Base-by-base conservation (phyloP, 306 rosid genomes). In the Canavalia gladiata region DNA sequence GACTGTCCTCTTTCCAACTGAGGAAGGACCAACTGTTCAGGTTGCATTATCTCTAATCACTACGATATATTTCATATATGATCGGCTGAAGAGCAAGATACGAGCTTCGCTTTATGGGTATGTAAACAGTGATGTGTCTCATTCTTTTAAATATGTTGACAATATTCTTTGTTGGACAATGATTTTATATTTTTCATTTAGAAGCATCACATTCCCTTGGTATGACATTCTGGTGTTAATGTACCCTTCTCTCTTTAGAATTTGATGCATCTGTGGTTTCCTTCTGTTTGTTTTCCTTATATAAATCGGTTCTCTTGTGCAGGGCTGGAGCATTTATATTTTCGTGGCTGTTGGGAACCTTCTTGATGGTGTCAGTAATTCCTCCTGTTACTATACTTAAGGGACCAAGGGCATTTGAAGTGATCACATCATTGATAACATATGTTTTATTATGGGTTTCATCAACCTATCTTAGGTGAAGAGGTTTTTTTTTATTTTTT, bases 1-100 rank as follows among this genome's bases (percentile, higher is more conserved):
- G 73, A 91, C 96, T 57, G 83, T 89, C 72, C 89, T 93, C 59
- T 90, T 90, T 76, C 99, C 99, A 79, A 95, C 99, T 39, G 99
- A 95, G 85, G 98, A 93, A 81, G 99, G 99, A 59, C 99, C 99
- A 70, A 95, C 98, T 13, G 91, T 95, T 85, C 99, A 95, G 89
- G 99, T 95, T 0, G 95, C 95, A 69, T 4, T 93, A 81, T 95
- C 99, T 47, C 88, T 95, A 70, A 34, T 95, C 10, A 98, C 96
- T 59, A 95, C 99, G 49, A 68, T 92, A 3, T 93, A 95, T 87
- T 89, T 95, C 84, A 18, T 95, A 78, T 28, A 91, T 11, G 92
- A 95, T 55, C 90, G 98, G 78, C 84, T 95, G 84, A 92, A 90
- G 92, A 89, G 90, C 91, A 95, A 84, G 77, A 57, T 90, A 64